phyloP scores from a whole-genome alignment of 139 green algal species.

The Closterium sp. region DNA sequence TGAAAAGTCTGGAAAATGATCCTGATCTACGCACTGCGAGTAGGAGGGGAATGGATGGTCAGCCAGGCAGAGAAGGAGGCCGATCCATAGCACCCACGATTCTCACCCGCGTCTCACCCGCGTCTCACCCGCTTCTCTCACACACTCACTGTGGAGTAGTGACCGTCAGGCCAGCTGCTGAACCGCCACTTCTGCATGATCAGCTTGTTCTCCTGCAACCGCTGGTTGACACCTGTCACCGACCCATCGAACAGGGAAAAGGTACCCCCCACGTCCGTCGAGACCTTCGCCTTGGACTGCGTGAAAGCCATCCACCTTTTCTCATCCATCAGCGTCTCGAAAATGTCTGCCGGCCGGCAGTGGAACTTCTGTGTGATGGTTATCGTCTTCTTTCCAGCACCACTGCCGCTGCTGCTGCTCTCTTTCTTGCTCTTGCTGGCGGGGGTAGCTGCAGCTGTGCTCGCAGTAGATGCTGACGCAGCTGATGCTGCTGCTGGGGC shows the following conservation, averaged over 20 bases:
- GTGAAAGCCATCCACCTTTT: conserved; percentile 57
- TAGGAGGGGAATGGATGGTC: too few relatives aligned
- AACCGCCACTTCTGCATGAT: conserved; percentile 64
- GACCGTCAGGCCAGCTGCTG: conserved; percentile 54
- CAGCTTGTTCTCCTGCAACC: conserved; percentile 35
- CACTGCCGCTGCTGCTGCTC: background rate
- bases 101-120: background rate
- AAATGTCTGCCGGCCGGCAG: conserved; percentile 53
- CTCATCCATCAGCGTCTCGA: conserved; percentile 55
- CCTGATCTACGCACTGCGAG: too few relatives aligned
- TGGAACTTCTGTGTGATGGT: conserved; percentile 46
- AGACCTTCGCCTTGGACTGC: conserved; percentile 40
- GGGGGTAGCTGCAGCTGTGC: conserved; percentile 8
- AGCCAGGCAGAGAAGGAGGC: too few relatives aligned
- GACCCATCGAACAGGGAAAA: conserved; percentile 61
- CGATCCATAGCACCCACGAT: background rate
- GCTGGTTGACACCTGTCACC: conserved; percentile 44
- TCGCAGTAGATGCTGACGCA: background rate
- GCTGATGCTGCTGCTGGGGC: background rate
- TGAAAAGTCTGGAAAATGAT: background rate
- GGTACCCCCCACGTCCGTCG: conserved; percentile 37
- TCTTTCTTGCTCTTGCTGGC: conserved; percentile 16
- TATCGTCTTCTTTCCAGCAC: conserved; percentile 41
- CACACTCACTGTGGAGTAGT: conserved; percentile 53
- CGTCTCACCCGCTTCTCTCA: background rate